Base-by-base conservation (phyloP, 805 yeast species). In the Suhomyces sp. region DNA sequence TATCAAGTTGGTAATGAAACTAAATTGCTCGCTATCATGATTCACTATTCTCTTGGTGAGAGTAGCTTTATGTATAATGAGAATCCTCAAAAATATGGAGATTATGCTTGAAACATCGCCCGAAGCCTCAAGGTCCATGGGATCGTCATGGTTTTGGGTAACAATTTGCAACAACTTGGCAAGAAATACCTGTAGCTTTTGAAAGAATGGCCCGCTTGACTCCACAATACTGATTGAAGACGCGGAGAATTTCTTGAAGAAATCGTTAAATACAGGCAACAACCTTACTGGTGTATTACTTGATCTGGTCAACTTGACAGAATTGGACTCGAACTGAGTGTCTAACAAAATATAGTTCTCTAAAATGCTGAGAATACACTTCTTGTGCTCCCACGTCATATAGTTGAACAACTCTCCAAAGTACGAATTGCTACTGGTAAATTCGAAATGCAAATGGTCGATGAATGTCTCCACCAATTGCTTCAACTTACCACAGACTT, bases 11-110 rank as follows among this genome's bases (percentile, higher is more conserved):
- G 73, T 71, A 53, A 83, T 61, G 49, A 84, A 80, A 8, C 60
- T 68, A 50, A 80, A 80, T 43, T 77, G 76, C 66, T 62, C 64
- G 62, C 75, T 54, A 57, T 52, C 77, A 59, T 62, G 78, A 47
- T 71, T 53, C 1, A 82, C 70, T n/a, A 78, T 62, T 6, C 74
- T 69, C 15, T 54, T 53, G 2, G 79, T 79, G 37, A 85, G 65
- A 17, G 79, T 73, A 3, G 68, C 63, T 59, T 81, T 81, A 62
- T 84, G 88, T 46, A 84, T 79, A 45, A 83, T 74, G n/a, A 84
- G 66, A 13, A 84, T 79, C 51, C 83, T 72, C 52, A 84, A 68
- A 53, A 81, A 73, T 24, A 82, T 69, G 6, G 80, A 74, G 5
- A 83, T 71, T 0, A 82, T 57, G 56, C 55, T 56, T 39, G 63